Percentiles rank a stretch among this genome's conserved stretches.
Conservation (phyloP, 495 filamentous ascomycete species). For the Penicillium paradoxum region DNA sequence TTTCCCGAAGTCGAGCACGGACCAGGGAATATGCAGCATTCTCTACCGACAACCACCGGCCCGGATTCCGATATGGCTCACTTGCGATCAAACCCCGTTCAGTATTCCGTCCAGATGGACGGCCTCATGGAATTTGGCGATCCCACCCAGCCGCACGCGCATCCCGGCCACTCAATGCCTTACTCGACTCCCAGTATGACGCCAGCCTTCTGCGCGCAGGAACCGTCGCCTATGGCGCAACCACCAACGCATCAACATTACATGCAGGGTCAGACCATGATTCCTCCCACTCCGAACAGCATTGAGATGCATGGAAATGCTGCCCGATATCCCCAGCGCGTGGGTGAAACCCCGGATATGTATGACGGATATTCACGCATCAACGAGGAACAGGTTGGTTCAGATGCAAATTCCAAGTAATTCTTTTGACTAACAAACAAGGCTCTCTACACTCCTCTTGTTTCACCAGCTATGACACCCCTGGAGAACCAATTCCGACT, state of each 20-base stretch:
- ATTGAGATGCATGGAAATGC: constrained; percentile 75
- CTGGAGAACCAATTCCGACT: constrained; percentile 78
- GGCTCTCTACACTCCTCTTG: constrained; percentile 90
- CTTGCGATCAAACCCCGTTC: constrained; percentile 25
- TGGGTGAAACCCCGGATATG: constrained; percentile 58
- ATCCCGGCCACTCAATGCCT: constrained; percentile 15
- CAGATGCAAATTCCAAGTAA: neutral
- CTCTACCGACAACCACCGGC: constrained; percentile 30
- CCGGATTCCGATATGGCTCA: constrained; percentile 28
- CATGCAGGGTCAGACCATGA: constrained; percentile 55
- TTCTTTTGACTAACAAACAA: constrained; percentile 1
- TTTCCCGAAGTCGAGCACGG: constrained; percentile 46
- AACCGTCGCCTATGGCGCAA: constrained; percentile 48
- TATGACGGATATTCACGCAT: constrained; percentile 69
- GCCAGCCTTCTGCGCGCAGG: constrained; percentile 37
- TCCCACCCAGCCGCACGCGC: constrained; percentile 20
- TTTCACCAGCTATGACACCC: constrained; percentile 91
- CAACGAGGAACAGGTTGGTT: constrained; percentile 72
- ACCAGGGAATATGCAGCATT: constrained; percentile 30
- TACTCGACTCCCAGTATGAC: constrained; percentile 34
- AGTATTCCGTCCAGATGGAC: constrained; percentile 23
- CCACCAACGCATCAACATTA: constrained; percentile 48
- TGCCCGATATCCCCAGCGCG: constrained; percentile 55
- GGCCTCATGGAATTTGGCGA: constrained; percentile 34
- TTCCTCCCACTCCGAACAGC: constrained; percentile 92